Conservation (phyloP, 768 basidiomycete species). For the Asterophora lycoperdoides region DNA sequence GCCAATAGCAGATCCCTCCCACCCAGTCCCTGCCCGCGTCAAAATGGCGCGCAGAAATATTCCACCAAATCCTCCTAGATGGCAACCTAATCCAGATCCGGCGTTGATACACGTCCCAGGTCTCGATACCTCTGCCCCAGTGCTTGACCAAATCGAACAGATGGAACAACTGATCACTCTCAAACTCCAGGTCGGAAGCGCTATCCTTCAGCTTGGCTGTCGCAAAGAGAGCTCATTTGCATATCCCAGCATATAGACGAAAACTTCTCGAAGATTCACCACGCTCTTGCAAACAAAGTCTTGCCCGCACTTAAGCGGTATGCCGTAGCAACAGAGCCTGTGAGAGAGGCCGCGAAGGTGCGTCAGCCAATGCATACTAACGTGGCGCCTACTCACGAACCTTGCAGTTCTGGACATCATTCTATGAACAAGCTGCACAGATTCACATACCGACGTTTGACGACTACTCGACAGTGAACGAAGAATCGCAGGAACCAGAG, state of each 20-base stretch:
- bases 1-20: not conserved
- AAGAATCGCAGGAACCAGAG: conserved; percentile 40
- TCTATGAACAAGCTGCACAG: conserved; percentile 92
- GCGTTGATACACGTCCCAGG: conserved; percentile 65
- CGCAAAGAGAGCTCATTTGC: not conserved
- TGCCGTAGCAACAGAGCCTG: conserved; percentile 81
- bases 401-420: conserved; percentile 91
- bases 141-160: conserved; percentile 85
- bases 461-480: conserved; percentile 57
- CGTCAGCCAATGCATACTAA: conserved; percentile 17
- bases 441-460: conserved; percentile 75
- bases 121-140: conserved; percentile 62
- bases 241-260: conserved; percentile 79
- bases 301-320: conserved; percentile 89
- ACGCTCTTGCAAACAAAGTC: conserved; percentile 73
- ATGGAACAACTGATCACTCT: conserved; percentile 94
- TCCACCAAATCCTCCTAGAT: conserved; percentile 59
- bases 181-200: conserved; percentile 67
- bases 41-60: conserved; percentile 38
- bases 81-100: conserved; percentile 64
- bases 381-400: not conserved
- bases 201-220: not conserved
- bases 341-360: conserved; percentile 88
- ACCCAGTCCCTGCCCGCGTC: conserved; percentile 13
- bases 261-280: conserved; percentile 87